Conservation (phyloP, 371 early-diverging fungal species). For the Lichtheimia ramosa region DNA sequence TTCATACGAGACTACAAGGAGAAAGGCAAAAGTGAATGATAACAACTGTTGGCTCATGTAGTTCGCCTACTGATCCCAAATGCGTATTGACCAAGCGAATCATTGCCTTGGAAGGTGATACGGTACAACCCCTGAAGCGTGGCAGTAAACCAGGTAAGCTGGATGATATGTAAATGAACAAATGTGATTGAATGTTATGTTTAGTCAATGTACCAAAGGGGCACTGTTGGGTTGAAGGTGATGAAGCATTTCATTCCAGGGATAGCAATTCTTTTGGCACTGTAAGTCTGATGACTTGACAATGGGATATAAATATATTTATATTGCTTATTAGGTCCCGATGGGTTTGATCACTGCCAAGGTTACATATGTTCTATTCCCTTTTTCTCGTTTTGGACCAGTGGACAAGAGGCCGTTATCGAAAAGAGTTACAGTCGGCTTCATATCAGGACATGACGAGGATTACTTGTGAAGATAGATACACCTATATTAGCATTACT, state of each 20-base stretch:
- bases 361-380: constrained; percentile 67
- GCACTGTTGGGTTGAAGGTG: constrained; percentile 93
- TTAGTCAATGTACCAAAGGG: constrained; percentile 78
- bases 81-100: constrained; percentile 79
- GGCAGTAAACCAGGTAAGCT: constrained; percentile 17
- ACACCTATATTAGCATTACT: too few species aligned
- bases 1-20: background rate
- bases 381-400: constrained; percentile 66
- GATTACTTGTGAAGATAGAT: constrained; percentile 16
- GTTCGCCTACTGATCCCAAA: constrained; percentile 76
- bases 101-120: constrained; percentile 85
- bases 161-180: background rate
- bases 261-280: constrained; percentile 91
- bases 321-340: constrained; percentile 48
- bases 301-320: background rate
- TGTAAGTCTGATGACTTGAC: constrained; percentile 34
- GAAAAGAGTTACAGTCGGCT: constrained; percentile 30
- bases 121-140: constrained; percentile 61
- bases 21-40: background rate
- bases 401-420: constrained; percentile 33
- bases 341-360: constrained; percentile 68
- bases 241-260: constrained; percentile 81
- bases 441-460: constrained; percentile 19
- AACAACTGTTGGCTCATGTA: constrained; percentile 13
- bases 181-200: background rate